Base-by-base conservation (phyloP, 345 rosid genomes). In the Ceriops tagal region DNA sequence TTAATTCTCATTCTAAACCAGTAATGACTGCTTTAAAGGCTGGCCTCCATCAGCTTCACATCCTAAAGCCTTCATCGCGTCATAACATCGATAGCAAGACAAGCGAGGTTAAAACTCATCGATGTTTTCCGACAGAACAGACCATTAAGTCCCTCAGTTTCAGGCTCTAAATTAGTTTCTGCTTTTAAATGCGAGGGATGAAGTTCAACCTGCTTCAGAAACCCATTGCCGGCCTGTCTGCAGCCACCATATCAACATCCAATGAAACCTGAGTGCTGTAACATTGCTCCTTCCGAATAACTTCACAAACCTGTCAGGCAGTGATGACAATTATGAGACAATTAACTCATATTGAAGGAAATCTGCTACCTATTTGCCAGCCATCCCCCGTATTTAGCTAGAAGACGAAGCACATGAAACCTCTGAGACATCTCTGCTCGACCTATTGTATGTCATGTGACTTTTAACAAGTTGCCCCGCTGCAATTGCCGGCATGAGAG, bases 281-380 rank as follows among this genome's bases (percentile, higher is more conserved):
- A 92, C 96, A 89, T 55, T 75, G 62, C 83, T 92, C 97, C 66
- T 73, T 83, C 59, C 86, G 82, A 68, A 88, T 77, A 69, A 89
- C 93, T 72, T 84, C 84, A n/a, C 84, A 92, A 62, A 89, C 92
- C 97, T 89, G 20, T 8, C 16, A 37, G 46, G 10, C 13, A 37
- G 46, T 37, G 46, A 10, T 10, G 13, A 2, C 46, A 37, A 9
- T 9, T 1, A 2, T 37, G 3, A 13, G 13, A 9, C 13, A 8
- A 2, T 37, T 13, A 37, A 37, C 15, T 37, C 35, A 1, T 37
- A 9, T 37, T 37, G 46, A 37, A 37, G 46, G 8, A 34, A 34
- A 37, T 37, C 10, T 9, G 46, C 13, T 43, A 15, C 49, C 49
- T 43, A 3, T 43, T 11, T 43, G 49, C 49, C 49, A 43, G 16